Evolutionary conservation across 495 filamentous ascomycete species (phyloP), one percentile per base, ranked within the genome.

Genomic region (Oleoguttula mirabilis): DNA sequence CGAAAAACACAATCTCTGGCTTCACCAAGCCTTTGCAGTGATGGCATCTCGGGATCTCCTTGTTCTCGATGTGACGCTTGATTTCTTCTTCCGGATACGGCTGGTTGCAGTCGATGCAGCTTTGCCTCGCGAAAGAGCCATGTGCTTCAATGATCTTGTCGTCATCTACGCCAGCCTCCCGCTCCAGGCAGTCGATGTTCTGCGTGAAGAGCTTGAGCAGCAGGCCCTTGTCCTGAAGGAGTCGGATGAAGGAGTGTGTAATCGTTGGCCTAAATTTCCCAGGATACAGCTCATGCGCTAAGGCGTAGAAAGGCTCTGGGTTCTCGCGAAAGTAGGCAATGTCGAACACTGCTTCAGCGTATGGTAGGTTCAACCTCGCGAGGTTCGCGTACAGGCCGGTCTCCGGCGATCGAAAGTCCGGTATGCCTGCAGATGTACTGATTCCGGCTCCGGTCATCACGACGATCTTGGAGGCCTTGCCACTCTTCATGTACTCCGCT

Each of bases 1-100:
- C 78, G 55, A 96, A 98, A 64, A 98, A 98, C 3, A 93, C 86
- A 62, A 98, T 96, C 53, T 95, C 88, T 2, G 90, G 90, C 62
- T 98, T 96, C 36, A 96, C 85, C 4, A 93, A 60, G 0, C 88
- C 88, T 16, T 73, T 66, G 57, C 92, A 98, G 21, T 68, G 51
- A 10, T 60, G 32, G 55, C 90, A 94, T 45, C 66, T 61, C 8
- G 90, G 84, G 1, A 92, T 77, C 21, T 76, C 57, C 20, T 71
- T 74, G 21, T 64, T 59, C 4, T 63, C 53, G 10, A 98, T 74
- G 39, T 71, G 66, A 39, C 73, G 61, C 45, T 73, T 69, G 82
- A 98, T 93, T 37, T 70, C 45, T 2, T 77, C 72, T 20, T 78
- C 75, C 0, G 84, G 81, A 60, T 76, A 95, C 10, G 64, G 55